Evolutionary conservation across 352 stramenopile genomes (phyloP).

Genomic region (Pythium aphanidermatum): DNA sequence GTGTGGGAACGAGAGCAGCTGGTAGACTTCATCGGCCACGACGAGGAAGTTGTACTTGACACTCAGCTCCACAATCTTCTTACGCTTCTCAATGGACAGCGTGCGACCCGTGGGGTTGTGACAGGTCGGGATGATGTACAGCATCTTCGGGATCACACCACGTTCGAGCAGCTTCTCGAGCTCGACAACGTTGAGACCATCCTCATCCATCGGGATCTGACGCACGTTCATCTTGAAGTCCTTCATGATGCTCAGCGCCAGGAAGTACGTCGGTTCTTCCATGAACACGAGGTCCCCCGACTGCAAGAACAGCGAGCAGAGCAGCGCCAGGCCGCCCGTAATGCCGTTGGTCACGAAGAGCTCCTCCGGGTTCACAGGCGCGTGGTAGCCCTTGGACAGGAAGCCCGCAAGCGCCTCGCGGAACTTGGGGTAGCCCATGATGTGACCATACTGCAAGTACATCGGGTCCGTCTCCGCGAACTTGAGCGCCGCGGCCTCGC

Average conservation of each 20-base stretch:
- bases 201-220: constrained; percentile 88
- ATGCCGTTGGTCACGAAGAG: constrained; percentile 93
- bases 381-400: constrained; percentile 70
- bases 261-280: constrained; percentile 93
- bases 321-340: constrained; percentile 88
- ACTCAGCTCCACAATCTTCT: constrained; percentile 84
- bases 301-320: constrained; percentile 83
- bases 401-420: constrained; percentile 69
- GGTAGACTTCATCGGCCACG: constrained; percentile 93
- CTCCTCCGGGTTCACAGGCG: constrained; percentile 72
- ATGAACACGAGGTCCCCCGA: constrained; percentile 91
- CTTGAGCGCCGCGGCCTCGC: constrained; percentile 69
- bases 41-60: constrained; percentile 89
- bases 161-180: constrained; percentile 77
- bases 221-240: constrained; percentile 90
- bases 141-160: constrained; percentile 84
- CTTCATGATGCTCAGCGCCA: constrained; percentile 92
- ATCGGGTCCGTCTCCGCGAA: constrained; percentile 81
- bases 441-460: constrained; percentile 87
- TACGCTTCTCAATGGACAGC: constrained; percentile 78
- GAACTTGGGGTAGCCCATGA: constrained; percentile 87
- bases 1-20: constrained; percentile 91
- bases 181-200: constrained; percentile 78
- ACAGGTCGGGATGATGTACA: constrained; percentile 94
- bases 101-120: constrained; percentile 93